Evolutionary conservation across 2,329 filamentous ascomycete species (phyloP).

Genomic region (Myriosclerotinia scirpicola): DNA sequence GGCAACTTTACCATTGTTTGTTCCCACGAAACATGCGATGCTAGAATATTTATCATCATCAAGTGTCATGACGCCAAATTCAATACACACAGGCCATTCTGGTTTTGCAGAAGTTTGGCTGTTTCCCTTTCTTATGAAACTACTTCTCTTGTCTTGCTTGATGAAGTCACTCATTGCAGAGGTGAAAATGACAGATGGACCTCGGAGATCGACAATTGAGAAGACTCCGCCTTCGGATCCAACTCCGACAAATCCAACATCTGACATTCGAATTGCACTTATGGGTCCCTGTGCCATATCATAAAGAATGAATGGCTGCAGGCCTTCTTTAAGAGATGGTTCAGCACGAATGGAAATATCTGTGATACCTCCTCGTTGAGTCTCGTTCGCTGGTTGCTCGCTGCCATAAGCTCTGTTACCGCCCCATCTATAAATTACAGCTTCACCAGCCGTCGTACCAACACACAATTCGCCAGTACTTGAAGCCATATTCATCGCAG

Average conservation of each 20-base stretch:
- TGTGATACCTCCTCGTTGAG: conserved; percentile 68
- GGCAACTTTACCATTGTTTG: conserved; percentile 75
- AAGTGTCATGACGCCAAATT: conserved; percentile 91
- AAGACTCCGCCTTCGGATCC: conserved; percentile 82
- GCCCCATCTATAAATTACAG: conserved; percentile 87
- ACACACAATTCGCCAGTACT: conserved; percentile 81
- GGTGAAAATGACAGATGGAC: conserved; percentile 79
- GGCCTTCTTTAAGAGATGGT: conserved; percentile 69
- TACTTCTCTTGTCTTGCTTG: conserved; percentile 73
- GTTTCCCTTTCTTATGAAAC: conserved; percentile 62
- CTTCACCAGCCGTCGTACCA: conserved; percentile 79
- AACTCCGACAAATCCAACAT: conserved; percentile 86
- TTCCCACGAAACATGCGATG: conserved; percentile 89
- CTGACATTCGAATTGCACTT: conserved; percentile 78
- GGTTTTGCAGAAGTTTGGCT: conserved; percentile 49
- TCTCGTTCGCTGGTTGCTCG: conserved; percentile 53
- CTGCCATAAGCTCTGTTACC: conserved; percentile 70
- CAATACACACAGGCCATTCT: conserved; percentile 79
- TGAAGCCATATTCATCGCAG: conserved; percentile 76
- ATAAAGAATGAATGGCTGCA: conserved; percentile 78
- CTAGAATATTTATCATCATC: conserved; percentile 96
- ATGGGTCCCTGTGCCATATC: conserved; percentile 82
- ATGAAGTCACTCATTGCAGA: conserved; percentile 70
- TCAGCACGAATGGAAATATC: conserved; percentile 75
- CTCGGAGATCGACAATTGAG: conserved; percentile 82